Evolutionary conservation across 768 basidiomycete genomes (phyloP).

Genomic region (Piloderma croceum): DNA sequence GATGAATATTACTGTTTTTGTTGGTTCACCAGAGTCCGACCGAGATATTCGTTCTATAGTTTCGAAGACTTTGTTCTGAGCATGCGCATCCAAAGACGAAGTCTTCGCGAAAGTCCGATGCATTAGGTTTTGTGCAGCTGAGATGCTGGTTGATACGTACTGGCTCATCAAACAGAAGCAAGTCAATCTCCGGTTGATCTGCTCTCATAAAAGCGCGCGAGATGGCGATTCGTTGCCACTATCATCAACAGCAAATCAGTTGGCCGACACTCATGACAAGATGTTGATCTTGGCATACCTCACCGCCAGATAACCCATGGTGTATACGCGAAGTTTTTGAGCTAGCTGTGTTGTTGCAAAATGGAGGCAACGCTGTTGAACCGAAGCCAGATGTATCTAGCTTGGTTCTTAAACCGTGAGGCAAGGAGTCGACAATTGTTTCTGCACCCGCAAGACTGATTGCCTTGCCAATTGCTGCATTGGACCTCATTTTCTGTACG

Average conservation of each 20-base stretch:
- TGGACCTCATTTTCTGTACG: conserved; percentile 55
- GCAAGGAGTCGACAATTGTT: conserved; percentile 56
- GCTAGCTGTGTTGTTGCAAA: conserved; percentile 21
- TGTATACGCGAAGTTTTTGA: conserved; percentile 29
- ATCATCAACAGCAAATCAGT: conserved; percentile 12
- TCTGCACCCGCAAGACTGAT: conserved; percentile 68
- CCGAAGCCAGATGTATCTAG: conserved; percentile 62
- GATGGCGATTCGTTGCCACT: conserved; percentile 88
- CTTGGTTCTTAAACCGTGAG: conserved; percentile 67
- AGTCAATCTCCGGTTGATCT: conserved; percentile 64
- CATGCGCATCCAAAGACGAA: conserved; percentile 73
- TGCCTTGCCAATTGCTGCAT: conserved; percentile 56
- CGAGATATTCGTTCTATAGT: conserved; percentile 64
- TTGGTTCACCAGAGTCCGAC: conserved; percentile 45
- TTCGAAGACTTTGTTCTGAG: conserved; percentile 75
- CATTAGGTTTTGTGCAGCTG: not conserved
- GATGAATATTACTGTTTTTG: conserved; percentile 76
- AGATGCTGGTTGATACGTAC: conserved; percentile 37
- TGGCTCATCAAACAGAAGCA: conserved; percentile 83
- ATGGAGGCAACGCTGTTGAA: conserved; percentile 29
- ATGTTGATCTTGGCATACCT: conserved; percentile 63
- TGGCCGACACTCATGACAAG: too few species aligned
- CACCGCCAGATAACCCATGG: conserved; percentile 79
- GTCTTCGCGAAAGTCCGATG: conserved; percentile 40
- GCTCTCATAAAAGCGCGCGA: conserved; percentile 86